A percentile compares a stretch with the other conserved stretches of the same genome.
These are phyloP conservation scores for Citrus inodora DNA, from an alignment of 345 rosid species.

Conservation along the genomic window DNA sequence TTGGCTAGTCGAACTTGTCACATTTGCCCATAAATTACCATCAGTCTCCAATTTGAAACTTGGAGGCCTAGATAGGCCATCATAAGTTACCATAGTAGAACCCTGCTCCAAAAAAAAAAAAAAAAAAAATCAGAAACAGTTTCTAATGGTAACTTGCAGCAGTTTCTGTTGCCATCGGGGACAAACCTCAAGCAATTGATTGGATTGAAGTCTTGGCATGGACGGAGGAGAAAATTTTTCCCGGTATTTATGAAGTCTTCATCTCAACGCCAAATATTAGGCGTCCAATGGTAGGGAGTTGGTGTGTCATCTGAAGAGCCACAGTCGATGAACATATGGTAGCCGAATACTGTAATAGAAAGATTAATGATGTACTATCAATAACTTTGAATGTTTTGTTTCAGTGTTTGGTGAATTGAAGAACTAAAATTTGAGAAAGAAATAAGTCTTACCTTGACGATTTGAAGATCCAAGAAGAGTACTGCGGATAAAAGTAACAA, in stretches of 20 bases:
- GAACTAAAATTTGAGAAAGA: neutral
- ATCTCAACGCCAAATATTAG: slow-evolving; percentile 5
- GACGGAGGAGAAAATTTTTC: neutral
- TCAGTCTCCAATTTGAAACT: too few species aligned
- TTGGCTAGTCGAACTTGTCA: too few species aligned
- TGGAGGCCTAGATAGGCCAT: too few species aligned
- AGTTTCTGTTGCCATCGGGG: slow-evolving; percentile 7
- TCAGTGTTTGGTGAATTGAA: neutral
- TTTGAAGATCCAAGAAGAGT: neutral
- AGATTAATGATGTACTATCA: too few species aligned
- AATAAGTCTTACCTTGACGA: neutral
- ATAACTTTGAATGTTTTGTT: neutral
- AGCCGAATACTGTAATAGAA: neutral
- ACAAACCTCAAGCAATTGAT: slow-evolving; percentile 5
- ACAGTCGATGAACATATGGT: neutral
- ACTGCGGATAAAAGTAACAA: neutral
- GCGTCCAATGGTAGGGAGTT: too few species aligned
- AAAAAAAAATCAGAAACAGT: neutral
- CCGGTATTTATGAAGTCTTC: slow-evolving; percentile 4
- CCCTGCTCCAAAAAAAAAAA: neutral
- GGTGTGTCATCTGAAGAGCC: slow-evolving; percentile 13
- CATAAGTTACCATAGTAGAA: too few species aligned
- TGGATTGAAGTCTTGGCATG: neutral
- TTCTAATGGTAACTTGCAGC: neutral
- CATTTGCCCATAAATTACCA: too few species aligned